These are phyloP conservation scores for Malus hybrid DNA, from an alignment of 331 rosid species.

Conservation along the genomic window DNA sequence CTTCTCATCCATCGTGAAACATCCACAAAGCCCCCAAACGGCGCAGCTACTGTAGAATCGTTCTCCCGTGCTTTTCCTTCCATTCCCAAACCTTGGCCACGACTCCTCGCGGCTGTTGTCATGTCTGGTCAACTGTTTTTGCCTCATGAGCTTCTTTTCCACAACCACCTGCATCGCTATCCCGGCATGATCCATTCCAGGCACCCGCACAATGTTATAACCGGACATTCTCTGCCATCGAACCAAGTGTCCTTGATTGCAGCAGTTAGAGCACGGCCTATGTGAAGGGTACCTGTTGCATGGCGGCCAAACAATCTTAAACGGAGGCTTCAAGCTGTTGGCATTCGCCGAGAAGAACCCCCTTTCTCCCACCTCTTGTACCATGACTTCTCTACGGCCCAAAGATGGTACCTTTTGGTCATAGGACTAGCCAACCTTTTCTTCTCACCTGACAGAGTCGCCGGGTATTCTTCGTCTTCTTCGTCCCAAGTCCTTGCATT, in stretches of 20 bases:
- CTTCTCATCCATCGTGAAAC: no score
- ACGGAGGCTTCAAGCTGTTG: constrained; percentile 70
- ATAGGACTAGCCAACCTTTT: constrained; percentile 59
- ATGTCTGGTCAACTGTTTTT: no score
- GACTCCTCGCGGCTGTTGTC: no score
- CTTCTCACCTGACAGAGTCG: constrained; percentile 64
- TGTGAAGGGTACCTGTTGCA: constrained; percentile 92
- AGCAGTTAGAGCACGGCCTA: constrained; percentile 92
- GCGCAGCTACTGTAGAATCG: no score
- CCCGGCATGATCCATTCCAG: constrained; percentile 96
- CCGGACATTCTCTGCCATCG: constrained; percentile 97
- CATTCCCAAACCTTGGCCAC: no score
- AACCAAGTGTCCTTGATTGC: constrained; percentile 90
- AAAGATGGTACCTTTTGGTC: constrained; percentile 73
- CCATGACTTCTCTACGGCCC: constrained; percentile 82
- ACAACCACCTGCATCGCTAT: constrained; percentile 77
- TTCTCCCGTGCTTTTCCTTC: no score
- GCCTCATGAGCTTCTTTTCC: no score
- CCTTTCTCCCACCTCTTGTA: constrained; percentile 88
- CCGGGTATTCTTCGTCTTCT: constrained; percentile 27
- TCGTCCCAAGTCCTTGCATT: no score
- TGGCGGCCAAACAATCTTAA: constrained; percentile 88
- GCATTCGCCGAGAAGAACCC: constrained; percentile 64
- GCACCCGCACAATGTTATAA: constrained; percentile 86
- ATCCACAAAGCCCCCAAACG: no score